Conservation (phyloP, 257 asterid genomes). For the Marsdenia floribunda region DNA sequence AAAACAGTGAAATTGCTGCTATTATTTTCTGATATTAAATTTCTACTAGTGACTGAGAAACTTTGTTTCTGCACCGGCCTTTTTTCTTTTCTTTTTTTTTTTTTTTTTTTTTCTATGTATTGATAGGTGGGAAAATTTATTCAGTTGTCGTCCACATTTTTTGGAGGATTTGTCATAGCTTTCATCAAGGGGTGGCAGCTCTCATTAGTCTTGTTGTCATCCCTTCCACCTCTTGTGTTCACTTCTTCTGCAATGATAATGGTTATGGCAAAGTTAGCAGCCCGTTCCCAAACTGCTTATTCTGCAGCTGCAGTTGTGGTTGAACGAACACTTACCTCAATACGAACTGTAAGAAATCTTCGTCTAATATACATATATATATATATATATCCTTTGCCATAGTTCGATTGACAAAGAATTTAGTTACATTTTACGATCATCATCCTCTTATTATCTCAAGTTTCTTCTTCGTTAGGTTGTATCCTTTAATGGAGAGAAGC, state of each 20-base stretch:
- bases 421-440: neutral
- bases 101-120: too few relatives aligned
- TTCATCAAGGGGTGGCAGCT: slow-evolving; percentile 84
- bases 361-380: neutral
- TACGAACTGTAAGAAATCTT: slow-evolving; percentile 51
- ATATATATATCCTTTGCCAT: too few relatives aligned
- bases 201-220: slow-evolving; percentile 67
- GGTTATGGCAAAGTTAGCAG: slow-evolving; percentile 60
- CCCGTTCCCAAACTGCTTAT: slow-evolving; percentile 71
- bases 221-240: slow-evolving; percentile 69
- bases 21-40: too few relatives aligned
- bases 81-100: too few relatives aligned
- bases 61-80: too few relatives aligned
- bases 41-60: too few relatives aligned
- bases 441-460: too few relatives aligned
- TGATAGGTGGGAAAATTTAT: slow-evolving; percentile 70
- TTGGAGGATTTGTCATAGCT: slow-evolving; percentile 73
- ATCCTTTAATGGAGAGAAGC: slow-evolving; percentile 74
- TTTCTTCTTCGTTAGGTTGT: slow-evolving; percentile 43
- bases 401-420: neutral
- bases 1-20: too few relatives aligned
- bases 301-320: slow-evolving; percentile 69
- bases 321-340: slow-evolving; percentile 82
- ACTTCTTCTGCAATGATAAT: slow-evolving; percentile 64
- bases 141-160: slow-evolving; percentile 61